These are phyloP conservation scores for Sphagnum tenellum DNA, from an alignment of 225 moss, liverwort and hornwort species.

Conservation along the genomic window DNA sequence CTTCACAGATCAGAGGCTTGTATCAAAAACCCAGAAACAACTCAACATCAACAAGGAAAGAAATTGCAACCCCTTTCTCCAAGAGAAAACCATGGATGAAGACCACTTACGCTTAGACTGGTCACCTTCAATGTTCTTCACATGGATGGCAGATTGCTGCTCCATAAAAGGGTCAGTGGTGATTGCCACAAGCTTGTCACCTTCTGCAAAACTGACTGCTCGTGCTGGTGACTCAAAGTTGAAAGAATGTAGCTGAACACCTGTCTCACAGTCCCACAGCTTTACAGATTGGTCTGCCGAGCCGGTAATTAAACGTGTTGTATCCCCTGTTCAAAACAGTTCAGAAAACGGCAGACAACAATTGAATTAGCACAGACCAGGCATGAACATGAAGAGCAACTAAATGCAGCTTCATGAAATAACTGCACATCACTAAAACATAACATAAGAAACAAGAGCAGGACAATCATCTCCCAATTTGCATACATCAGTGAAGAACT, in stretches of 20 bases:
- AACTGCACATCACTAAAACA: too few relatives aligned
- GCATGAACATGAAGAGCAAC: too few relatives aligned
- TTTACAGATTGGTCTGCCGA: constrained; percentile 80
- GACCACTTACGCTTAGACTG: constrained; percentile 39
- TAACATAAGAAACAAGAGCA: too few relatives aligned
- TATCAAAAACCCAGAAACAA: too few relatives aligned
- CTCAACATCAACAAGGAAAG: too few relatives aligned
- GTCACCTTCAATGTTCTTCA: constrained; percentile 62
- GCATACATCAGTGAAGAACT: too few relatives aligned
- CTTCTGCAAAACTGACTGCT: constrained; percentile 77
- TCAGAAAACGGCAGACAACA: too few relatives aligned
- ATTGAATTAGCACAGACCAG: too few relatives aligned
- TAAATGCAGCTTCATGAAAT: too few relatives aligned
- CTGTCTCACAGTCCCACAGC: constrained; percentile 84
- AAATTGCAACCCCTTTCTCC: too few relatives aligned
- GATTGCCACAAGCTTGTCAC: constrained; percentile 72
- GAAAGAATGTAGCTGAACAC: constrained; percentile 53
- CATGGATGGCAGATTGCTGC: constrained; percentile 76
- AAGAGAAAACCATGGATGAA: background rate
- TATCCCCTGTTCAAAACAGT: constrained; percentile 48
- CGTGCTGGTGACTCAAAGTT: constrained; percentile 76
- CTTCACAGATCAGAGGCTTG: too few relatives aligned
- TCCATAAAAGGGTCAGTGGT: constrained; percentile 93
- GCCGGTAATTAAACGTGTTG: constrained; percentile 73
- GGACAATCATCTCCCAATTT: too few relatives aligned